Conservation (phyloP, 164 flowering plant species). For the Macadamia tetraphylla region DNA sequence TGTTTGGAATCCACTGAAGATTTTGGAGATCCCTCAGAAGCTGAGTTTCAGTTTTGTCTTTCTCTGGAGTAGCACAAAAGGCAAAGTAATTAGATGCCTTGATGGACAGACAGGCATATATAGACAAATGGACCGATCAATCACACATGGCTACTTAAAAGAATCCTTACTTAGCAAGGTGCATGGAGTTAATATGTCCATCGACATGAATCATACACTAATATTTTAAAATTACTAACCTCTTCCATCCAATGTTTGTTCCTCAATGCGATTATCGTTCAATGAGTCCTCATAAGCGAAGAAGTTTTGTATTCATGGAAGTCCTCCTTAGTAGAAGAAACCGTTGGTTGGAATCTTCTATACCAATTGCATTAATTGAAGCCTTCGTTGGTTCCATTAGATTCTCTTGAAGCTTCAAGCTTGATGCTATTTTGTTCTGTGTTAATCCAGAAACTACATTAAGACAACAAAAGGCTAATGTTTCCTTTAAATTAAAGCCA, state of each 20-base stretch:
- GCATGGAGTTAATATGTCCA: no score
- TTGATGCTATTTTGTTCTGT: conserved; percentile 30
- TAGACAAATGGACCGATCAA: neutral
- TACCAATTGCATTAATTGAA: conserved; percentile 7
- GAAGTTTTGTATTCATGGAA: conserved; percentile 15
- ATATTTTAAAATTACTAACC: conserved; percentile 16
- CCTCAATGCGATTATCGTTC: conserved; percentile 6
- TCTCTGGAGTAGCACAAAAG: conserved; percentile 15
- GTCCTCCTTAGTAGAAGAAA: conserved; percentile 13
- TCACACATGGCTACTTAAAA: neutral
- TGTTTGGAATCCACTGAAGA: conserved; percentile 11
- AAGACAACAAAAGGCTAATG: neutral
- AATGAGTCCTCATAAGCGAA: conserved; percentile 11
- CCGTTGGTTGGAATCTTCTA: conserved; percentile 17
- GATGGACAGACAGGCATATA: neutral
- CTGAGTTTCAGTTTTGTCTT: conserved; percentile 12
- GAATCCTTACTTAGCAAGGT: neutral
- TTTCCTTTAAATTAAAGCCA: neutral
- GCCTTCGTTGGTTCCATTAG: conserved; percentile 10
- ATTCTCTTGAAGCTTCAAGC: conserved; percentile 12
- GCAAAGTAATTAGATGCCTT: neutral
- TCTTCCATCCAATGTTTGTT: conserved; percentile 12
- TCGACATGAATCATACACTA: no score
- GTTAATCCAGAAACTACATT: conserved; percentile 2
- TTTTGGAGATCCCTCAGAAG: conserved; percentile 6